Evolutionary conservation across 2,329 filamentous ascomycete genomes (phyloP).

Genomic region (Xylaria hypoxylon): DNA sequence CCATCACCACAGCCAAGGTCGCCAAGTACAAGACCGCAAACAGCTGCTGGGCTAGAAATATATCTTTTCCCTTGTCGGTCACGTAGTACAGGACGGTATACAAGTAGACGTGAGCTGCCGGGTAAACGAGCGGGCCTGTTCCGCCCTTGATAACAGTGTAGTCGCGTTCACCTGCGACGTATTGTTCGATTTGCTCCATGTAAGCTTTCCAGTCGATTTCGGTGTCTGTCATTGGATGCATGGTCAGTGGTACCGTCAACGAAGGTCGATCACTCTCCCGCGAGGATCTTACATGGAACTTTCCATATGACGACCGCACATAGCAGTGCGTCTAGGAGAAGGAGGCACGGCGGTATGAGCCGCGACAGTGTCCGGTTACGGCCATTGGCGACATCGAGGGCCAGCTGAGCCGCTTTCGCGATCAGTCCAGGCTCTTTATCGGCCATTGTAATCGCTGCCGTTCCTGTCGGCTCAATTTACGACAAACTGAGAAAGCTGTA

Average conservation of each 20-base stretch:
- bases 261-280: background rate
- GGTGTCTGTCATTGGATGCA: slow-evolving; percentile 70
- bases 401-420: slow-evolving; percentile 49
- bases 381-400: slow-evolving; percentile 60
- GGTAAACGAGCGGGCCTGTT: slow-evolving; percentile 95
- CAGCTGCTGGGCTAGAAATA: slow-evolving; percentile 82
- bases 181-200: slow-evolving; percentile 90
- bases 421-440: slow-evolving; percentile 41
- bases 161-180: slow-evolving; percentile 85
- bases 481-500: slow-evolving; percentile 26
- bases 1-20: slow-evolving; percentile 80
- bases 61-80: slow-evolving; percentile 80
- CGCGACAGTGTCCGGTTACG: slow-evolving; percentile 61
- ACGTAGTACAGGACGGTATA: slow-evolving; percentile 83
- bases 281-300: slow-evolving; percentile 76
- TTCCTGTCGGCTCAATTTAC: slow-evolving; percentile 10
- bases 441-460: slow-evolving; percentile 41
- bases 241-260: background rate
- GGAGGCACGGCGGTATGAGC: slow-evolving; percentile 69
- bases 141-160: slow-evolving; percentile 87
- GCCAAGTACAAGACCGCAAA: slow-evolving; percentile 84
- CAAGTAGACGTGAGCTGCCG: slow-evolving; percentile 91
- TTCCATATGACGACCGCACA: slow-evolving; percentile 82
- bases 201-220: slow-evolving; percentile 99
- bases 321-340: slow-evolving; percentile 77